Evolutionary conservation across 2,329 filamentous ascomycete species (phyloP), one percentile per base, ranked within the genome.

Genomic region (Neonectria faginata): DNA sequence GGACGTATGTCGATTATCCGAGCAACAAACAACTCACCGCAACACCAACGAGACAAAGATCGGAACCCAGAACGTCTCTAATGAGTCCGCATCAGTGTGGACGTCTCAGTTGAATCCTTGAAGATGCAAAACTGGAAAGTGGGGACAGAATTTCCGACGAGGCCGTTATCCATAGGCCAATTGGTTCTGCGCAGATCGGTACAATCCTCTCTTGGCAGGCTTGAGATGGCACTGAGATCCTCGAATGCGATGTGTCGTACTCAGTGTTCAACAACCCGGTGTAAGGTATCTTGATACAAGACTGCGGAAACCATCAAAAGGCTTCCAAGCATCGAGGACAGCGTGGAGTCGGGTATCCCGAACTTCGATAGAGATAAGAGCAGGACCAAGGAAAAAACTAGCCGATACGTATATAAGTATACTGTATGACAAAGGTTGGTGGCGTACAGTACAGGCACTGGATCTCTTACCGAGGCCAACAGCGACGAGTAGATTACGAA

Each of bases 151-250:
- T 62, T 57, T 47, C 25, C 27, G 51, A 61, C 47, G 57, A 65
- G 45, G 57, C 33, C 41, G 57, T 61, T 47, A 61, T 61, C 65
- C 51, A 73, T 73, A 73, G 70, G 71, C 50, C 69, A 72, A 73
- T 70, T 69, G 58, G 61, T 63, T 56, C 44, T 62, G 53, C 45
- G 42, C 58, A 56, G 68, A 73, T 73, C 71, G 58, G 63, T 58
- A 63, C 25, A 58, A 67, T 61, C 54, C 25, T 66, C 29, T 20
- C 58, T 25, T 18, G 60, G 60, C 62, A 72, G 56, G 64, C 64
- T 67, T 57, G 33, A 47, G 33, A 63, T 64, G 58, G 60, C 57
- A 67, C 67, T 67, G 67, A 62, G 55, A 62, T 64, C 60, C 57
- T 67, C 55, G 53, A 59, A 59, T 51, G 47, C 56, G 56, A 59